Evolutionary conservation across 345 rosid species (phyloP).

Genomic region (Salix koriyanagi): DNA sequence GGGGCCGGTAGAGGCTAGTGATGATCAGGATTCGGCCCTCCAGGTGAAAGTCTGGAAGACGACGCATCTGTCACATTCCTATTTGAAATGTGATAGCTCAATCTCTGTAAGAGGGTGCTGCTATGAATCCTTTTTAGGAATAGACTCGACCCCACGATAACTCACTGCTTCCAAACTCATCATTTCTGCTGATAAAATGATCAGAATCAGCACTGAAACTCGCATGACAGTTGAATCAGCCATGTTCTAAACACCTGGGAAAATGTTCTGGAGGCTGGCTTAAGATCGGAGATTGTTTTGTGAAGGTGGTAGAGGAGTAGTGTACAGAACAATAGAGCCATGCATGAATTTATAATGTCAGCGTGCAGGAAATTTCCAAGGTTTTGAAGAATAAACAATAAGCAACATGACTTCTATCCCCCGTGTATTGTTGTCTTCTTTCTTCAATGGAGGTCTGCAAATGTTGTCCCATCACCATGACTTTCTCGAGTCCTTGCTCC

Average conservation of each 20-base stretch:
- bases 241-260: background rate
- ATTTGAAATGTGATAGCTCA: slow-evolving; percentile 16
- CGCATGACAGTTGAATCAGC: slow-evolving; percentile 5
- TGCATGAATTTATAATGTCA: slow-evolving; percentile 11
- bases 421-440: slow-evolving; percentile 16
- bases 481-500: background rate
- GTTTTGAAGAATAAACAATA: background rate
- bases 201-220: slow-evolving; percentile 19
- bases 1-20: slow-evolving; percentile 2
- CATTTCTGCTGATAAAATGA: slow-evolving; percentile 17
- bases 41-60: slow-evolving; percentile 24
- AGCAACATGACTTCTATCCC: background rate
- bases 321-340: background rate
- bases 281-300: background rate
- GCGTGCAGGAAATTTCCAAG: slow-evolving; percentile 6
- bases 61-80: background rate
- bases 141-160: slow-evolving; percentile 8
- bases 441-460: background rate
- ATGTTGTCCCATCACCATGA: background rate
- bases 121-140: slow-evolving; percentile 19
- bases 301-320: background rate
- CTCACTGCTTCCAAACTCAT: slow-evolving; percentile 9
- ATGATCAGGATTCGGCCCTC: slow-evolving; percentile 41
- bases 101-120: slow-evolving; percentile 9
- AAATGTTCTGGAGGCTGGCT: background rate